Evolutionary conservation across 108 stramenopile genomes (phyloP), one percentile per base, ranked within the genome.

Genomic region (Cylindrotheca fusiformis): DNA sequence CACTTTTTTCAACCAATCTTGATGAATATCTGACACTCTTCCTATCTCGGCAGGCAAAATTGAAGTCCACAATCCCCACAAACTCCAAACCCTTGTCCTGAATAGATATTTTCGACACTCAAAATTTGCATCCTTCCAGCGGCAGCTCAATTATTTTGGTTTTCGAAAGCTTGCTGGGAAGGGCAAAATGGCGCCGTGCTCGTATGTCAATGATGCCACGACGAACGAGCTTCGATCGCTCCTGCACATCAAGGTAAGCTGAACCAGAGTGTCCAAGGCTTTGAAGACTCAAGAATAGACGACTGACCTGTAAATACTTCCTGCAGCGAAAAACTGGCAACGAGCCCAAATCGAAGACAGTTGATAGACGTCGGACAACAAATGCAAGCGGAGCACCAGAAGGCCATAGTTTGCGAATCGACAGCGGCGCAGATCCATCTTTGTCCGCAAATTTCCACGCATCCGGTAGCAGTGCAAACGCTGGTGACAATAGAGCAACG

Each of bases 131-230:
- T 84, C 83, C 24, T 94, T 94, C 57, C 91, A 93, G 63, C 70
- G 93, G 31, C 93, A 94, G 65, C 77, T 94, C 65, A 94, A 90
- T 58, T 94, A 94, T 65, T 94, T 94, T 65, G 93, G 93, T 23
- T 94, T 94, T 66, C 76, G 93, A 1, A 91, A 94, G 58, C 75
- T 91, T n/a, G 90, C 90, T 3, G 93, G 93, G 18, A 94, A 94
- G 69, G 93, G 93, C 24, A 94, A 94, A 71, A 94, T 94, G 93
- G 83, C 83, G 8, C 90, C 93, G 5, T 94, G 93, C 36, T 91
- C 90, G 1, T 94, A 94, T 60, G 87, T 94, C 66, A 94, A 94
- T 55, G 88, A 90, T 45, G 75, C 76, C 33, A 74, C 87, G 47
- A 81, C 79, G 10, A 63, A 71, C 25, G 93, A 94, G 52, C 68